A percentile compares a stretch with the other conserved stretches of the same genome.
Evolutionary conservation across 495 filamentous ascomycete genomes (phyloP).

Genomic region (Neurospora intermedia): DNA sequence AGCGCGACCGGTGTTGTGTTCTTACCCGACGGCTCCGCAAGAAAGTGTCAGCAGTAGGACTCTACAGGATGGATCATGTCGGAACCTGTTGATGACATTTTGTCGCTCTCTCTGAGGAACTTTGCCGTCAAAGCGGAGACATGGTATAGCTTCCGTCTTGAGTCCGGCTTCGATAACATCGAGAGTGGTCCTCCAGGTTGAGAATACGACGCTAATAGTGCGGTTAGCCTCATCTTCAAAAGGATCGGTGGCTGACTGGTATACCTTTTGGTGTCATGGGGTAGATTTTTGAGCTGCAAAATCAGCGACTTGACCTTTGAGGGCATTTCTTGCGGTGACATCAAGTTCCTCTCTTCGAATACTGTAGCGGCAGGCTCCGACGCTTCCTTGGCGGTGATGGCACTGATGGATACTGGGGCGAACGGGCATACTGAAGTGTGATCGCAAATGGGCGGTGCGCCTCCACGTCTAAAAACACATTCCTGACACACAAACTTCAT

Average conservation of each 20-base stretch:
- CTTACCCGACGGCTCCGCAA: slow-evolving; percentile 34
- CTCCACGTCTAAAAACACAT: background rate
- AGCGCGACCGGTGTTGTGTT: background rate
- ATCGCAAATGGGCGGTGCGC: slow-evolving; percentile 9
- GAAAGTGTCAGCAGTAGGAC: slow-evolving; percentile 30
- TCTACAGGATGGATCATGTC: slow-evolving; percentile 15
- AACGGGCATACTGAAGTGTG: slow-evolving; percentile 13
- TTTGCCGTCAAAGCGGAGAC: slow-evolving; percentile 35
- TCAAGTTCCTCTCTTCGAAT: slow-evolving; percentile 4
- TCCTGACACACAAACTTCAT: slow-evolving; percentile 11
- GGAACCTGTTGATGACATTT: slow-evolving; percentile 22
- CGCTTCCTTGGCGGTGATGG: background rate
- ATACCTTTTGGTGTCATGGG: slow-evolving; percentile 18
- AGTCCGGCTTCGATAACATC: slow-evolving; percentile 28
- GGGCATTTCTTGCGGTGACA: slow-evolving; percentile 3
- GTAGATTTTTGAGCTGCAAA: slow-evolving; percentile 5
- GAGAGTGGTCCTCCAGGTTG: slow-evolving; percentile 34
- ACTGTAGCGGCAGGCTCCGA: background rate
- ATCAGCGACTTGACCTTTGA: slow-evolving; percentile 21
- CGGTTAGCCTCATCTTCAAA: background rate
- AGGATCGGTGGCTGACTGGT: background rate
- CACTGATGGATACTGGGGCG: slow-evolving; percentile 11
- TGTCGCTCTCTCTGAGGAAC: slow-evolving; percentile 26
- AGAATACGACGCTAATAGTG: slow-evolving; percentile 31
- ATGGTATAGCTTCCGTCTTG: slow-evolving; percentile 16